These are phyloP conservation scores for Hebeloma cylindrosporum DNA, from an alignment of 768 basidiomycete genomes.

Conservation along the genomic window DNA sequence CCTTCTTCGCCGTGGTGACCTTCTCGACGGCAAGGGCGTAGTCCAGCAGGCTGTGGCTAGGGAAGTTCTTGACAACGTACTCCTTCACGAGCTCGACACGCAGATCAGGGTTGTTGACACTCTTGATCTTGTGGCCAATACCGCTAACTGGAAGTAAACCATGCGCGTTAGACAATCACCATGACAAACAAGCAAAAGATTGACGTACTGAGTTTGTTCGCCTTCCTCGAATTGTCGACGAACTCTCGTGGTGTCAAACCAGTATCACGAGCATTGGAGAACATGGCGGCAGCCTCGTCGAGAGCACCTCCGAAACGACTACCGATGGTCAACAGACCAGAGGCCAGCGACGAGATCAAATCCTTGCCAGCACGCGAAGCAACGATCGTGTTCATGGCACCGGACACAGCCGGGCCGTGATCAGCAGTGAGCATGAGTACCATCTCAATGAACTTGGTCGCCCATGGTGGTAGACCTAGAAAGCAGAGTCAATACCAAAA, in stretches of 20 bases:
- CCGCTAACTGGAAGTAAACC: constrained; percentile 69
- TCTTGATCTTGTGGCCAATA: constrained; percentile 99
- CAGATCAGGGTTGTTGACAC: constrained; percentile 92
- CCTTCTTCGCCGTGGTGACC: constrained; percentile 97
- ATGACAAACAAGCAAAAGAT: constrained; percentile 9
- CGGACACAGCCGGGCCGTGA: constrained; percentile 97
- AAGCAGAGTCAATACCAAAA: constrained; percentile 2
- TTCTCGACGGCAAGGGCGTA: constrained; percentile 97
- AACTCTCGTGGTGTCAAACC: constrained; percentile 98
- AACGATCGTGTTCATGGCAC: constrained; percentile 99
- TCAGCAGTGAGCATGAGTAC: constrained; percentile 99
- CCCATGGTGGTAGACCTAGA: constrained; percentile 76
- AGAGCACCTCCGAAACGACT: constrained; percentile 98
- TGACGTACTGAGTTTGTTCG: constrained; percentile 85
- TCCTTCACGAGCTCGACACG: constrained; percentile 94
- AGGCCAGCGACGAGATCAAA: constrained; percentile 92
- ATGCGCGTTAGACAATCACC: constrained; percentile 3
- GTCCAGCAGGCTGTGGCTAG: constrained; percentile 87
- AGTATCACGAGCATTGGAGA: constrained; percentile 86
- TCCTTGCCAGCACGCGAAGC: constrained; percentile 99
- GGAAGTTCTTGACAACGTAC: constrained; percentile 95
- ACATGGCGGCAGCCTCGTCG: constrained; percentile 96
- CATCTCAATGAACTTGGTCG: constrained; percentile 99
- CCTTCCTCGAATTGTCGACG: constrained; percentile 89
- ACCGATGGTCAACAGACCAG: constrained; percentile 96